These are phyloP conservation scores for Pelargonium myrrhifolium DNA, from an alignment of 441 rosid species.

Conservation along the genomic window DNA sequence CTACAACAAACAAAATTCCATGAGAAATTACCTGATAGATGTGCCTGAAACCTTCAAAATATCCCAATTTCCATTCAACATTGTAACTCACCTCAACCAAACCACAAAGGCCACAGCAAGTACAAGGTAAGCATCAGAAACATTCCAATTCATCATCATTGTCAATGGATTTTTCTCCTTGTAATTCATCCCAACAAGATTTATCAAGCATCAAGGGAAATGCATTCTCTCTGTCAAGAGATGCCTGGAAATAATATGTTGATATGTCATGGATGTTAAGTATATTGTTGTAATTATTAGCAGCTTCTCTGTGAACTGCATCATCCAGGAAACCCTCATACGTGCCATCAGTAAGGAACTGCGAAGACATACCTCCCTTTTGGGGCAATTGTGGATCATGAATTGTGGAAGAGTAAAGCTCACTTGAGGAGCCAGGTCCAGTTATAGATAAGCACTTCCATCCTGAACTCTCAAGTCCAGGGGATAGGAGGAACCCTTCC, in stretches of 20 bases:
- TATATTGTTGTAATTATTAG: constrained; percentile 14
- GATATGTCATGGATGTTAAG: constrained; percentile 17
- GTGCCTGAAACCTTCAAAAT: too few relatives aligned
- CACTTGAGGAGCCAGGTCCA: constrained; percentile 9
- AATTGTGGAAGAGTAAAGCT: constrained; percentile 9
- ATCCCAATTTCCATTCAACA: too few relatives aligned
- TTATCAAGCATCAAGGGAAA: constrained; percentile 23
- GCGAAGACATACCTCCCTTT: constrained; percentile 17
- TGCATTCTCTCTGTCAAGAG: constrained; percentile 12
- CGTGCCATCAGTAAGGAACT: constrained; percentile 13
- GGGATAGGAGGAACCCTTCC: constrained; percentile 13
- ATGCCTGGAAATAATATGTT: constrained; percentile 18
- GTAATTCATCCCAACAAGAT: constrained; percentile 19
- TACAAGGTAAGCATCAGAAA: constrained; percentile 12
- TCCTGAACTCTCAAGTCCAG: constrained; percentile 20
- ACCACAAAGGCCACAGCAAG: constrained; percentile 3
- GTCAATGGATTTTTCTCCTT: constrained; percentile 8
- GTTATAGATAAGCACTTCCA: constrained; percentile 19
- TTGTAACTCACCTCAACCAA: not conserved
- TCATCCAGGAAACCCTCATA: constrained; percentile 6
- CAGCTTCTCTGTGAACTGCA: constrained; percentile 8
- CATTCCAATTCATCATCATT: constrained; percentile 12
- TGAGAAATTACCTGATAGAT: too few relatives aligned
- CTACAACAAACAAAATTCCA: too few relatives aligned
- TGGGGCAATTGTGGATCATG: constrained; percentile 19